These are phyloP conservation scores for Claviceps sp. DNA, from an alignment of 2,329 filamentous ascomycete genomes.

Conservation along the genomic window DNA sequence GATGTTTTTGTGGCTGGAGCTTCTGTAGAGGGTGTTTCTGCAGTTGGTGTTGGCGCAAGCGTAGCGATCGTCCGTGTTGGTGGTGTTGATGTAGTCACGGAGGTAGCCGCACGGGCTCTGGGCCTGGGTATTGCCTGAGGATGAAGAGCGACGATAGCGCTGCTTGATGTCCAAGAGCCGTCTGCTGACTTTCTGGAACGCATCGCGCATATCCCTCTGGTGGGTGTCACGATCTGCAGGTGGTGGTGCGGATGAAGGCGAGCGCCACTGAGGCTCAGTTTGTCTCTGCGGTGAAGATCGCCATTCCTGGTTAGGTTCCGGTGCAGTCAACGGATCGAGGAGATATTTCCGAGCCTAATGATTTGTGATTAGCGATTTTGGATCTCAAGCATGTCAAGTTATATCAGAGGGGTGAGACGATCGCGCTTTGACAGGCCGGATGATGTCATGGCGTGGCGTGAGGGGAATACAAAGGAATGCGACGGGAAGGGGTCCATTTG, in stretches of 20 bases:
- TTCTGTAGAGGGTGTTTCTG: not conserved
- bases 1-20: not conserved
- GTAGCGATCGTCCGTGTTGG: too few species aligned
- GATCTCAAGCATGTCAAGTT: too few species aligned
- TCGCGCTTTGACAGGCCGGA: too few species aligned
- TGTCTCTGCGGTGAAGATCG: constrained; percentile 10
- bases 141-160: not conserved
- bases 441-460: too few species aligned
- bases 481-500: too few species aligned
- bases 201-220: not conserved
- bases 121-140: not conserved
- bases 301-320: constrained; percentile 54
- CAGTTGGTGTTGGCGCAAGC: not conserved
- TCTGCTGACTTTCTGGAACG: not conserved
- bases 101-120: too few species aligned
- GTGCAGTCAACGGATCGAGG: constrained; percentile 55
- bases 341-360: constrained; percentile 50
- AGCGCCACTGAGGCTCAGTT: not conserved
- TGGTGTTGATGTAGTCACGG: too few species aligned
- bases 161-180: not conserved
- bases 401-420: too few species aligned
- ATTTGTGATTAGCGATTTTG: not conserved
- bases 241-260: not conserved
- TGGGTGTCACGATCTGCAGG: not conserved
- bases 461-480: too few species aligned